Evolutionary conservation across 495 filamentous ascomycete genomes (phyloP).

Genomic region (Lentithecium fluviatile): DNA sequence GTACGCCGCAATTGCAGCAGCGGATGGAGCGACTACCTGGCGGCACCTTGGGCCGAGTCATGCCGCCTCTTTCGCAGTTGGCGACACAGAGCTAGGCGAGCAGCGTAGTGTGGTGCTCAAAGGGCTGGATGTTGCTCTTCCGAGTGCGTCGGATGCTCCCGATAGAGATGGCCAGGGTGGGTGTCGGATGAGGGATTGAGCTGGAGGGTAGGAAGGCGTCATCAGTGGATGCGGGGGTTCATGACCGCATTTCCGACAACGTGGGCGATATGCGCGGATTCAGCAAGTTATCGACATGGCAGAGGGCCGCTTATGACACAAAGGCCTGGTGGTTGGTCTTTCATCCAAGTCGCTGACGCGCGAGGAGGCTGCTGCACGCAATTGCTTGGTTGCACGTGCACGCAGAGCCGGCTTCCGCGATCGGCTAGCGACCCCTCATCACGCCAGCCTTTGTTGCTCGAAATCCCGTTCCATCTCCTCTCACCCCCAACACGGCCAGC

Average conservation of each 20-base stretch:
- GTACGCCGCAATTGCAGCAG: neutral
- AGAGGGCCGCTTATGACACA: neutral
- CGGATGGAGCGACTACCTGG: conserved; percentile 40
- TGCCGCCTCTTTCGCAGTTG: conserved; percentile 29
- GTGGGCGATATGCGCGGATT: too few species aligned
- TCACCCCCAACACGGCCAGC: neutral
- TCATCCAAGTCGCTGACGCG: neutral
- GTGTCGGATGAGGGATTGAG: conserved; percentile 1
- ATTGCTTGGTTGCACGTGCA: neutral
- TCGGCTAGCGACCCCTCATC: too few species aligned
- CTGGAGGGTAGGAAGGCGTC: neutral
- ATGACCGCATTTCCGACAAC: neutral
- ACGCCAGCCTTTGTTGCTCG: too few species aligned
- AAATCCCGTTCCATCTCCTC: too few species aligned
- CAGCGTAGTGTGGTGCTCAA: conserved; percentile 2
- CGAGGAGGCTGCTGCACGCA: neutral
- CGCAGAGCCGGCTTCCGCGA: neutral
- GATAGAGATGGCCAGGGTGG: neutral
- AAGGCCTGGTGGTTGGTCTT: conserved; percentile 7
- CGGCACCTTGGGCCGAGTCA: conserved; percentile 63
- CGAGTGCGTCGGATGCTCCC: conserved; percentile 2
- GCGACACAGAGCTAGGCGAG: conserved; percentile 5
- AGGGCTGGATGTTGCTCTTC: conserved; percentile 18
- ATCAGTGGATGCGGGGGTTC: neutral
- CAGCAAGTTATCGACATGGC: too few species aligned